phyloP scores from a whole-genome alignment of 352 stramenopile species.

The Elongisporangium senticosum region DNA sequence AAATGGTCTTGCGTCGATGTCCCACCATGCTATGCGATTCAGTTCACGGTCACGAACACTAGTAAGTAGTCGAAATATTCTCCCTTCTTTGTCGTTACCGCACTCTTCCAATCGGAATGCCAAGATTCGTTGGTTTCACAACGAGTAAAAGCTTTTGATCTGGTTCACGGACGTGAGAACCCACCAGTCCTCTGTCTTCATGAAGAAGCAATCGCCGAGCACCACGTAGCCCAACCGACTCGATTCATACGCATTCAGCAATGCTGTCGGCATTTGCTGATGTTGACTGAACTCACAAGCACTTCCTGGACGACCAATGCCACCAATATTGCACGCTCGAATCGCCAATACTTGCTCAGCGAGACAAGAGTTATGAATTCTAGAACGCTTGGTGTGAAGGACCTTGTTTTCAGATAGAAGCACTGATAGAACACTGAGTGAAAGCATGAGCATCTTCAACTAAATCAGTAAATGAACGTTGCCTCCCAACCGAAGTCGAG shows the following conservation, averaged over 20 bases:
- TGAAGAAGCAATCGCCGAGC: conserved; percentile 6
- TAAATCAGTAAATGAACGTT: conserved; percentile 15
- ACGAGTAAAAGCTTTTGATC: conserved; percentile 1
- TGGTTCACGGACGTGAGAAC: conserved; percentile 1
- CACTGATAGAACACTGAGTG: too few species aligned
- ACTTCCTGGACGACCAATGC: too few species aligned
- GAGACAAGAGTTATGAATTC: too few species aligned
- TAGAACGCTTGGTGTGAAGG: too few species aligned
- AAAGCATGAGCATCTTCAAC: neutral
- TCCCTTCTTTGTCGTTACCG: too few species aligned
- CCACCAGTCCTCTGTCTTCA: conserved; percentile 9
- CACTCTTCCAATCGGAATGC: conserved; percentile 2
- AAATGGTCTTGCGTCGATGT: neutral
- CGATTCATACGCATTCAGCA: conserved; percentile 8
- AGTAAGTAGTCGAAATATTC: too few species aligned
- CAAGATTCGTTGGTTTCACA: conserved; percentile 11
- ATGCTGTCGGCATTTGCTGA: neutral
- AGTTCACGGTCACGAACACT: too few species aligned
- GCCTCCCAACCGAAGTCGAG: conserved; percentile 22
- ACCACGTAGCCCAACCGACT: conserved; percentile 10
- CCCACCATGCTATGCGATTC: neutral
- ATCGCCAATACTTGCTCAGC: too few species aligned
- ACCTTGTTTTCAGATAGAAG: too few species aligned
- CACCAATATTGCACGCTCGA: too few species aligned
- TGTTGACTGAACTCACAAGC: too few species aligned